A percentile compares a stretch with the other conserved stretches of the same genome.
phyloP scores from a whole-genome alignment of 495 filamentous ascomycete genomes.

The Penicillium crystallinum region DNA sequence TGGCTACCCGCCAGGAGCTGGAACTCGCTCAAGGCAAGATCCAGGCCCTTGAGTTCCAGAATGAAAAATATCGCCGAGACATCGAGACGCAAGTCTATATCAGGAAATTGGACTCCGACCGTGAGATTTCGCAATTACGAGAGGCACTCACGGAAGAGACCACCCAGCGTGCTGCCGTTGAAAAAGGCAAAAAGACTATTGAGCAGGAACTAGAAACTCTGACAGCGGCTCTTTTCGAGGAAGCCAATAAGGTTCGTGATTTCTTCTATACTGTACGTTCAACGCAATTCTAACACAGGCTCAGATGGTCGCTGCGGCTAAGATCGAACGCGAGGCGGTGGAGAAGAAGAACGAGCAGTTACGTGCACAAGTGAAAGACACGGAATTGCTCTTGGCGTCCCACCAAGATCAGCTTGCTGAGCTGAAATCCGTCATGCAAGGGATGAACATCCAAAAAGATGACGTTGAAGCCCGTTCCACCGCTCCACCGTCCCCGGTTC shows the following conservation, averaged over 20 bases:
- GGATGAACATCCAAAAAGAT: slow-evolving; percentile 70
- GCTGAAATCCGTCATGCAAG: slow-evolving; percentile 86
- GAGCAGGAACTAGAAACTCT: slow-evolving; percentile 83
- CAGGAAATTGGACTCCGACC: slow-evolving; percentile 59
- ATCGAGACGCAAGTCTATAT: slow-evolving; percentile 68
- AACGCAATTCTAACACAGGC: slow-evolving; percentile 24
- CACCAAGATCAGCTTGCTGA: slow-evolving; percentile 92
- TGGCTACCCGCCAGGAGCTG: slow-evolving; percentile 75
- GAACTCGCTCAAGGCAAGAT: slow-evolving; percentile 67
- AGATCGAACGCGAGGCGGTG: slow-evolving; percentile 66
- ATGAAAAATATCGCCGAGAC: slow-evolving; percentile 65
- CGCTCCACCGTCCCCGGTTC: slow-evolving; percentile 63
- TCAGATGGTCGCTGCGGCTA: slow-evolving; percentile 82
- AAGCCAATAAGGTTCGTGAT: slow-evolving; percentile 71
- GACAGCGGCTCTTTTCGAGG: slow-evolving; percentile 87
- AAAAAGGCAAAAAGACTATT: slow-evolving; percentile 68
- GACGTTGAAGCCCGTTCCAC: slow-evolving; percentile 58
- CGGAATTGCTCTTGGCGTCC: slow-evolving; percentile 76
- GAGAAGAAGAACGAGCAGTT: slow-evolving; percentile 77
- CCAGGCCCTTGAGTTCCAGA: slow-evolving; percentile 59
- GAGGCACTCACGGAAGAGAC: slow-evolving; percentile 61
- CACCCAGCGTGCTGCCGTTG: slow-evolving; percentile 50
- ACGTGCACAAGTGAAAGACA: slow-evolving; percentile 71
- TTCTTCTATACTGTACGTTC: neutral
- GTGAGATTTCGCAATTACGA: slow-evolving; percentile 64